Base-by-base conservation (phyloP, 805 yeast species). In the Metschnikowia gelsemii region DNA sequence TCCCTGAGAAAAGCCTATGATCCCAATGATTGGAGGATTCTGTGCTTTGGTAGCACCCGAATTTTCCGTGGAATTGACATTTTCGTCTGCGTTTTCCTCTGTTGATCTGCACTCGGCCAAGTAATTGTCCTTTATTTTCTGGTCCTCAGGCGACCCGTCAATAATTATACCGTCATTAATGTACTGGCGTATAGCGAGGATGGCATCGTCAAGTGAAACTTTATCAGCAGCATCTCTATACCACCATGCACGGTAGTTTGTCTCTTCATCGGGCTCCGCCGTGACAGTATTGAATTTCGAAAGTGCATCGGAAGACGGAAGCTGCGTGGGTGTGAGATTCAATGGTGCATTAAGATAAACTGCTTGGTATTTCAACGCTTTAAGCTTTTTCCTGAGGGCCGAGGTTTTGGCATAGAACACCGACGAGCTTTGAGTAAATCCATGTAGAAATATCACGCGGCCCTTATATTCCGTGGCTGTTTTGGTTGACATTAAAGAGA, bases 1-100 rank as follows among this genome's bases (percentile, higher is more conserved):
- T 47, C 99, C 99, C 62, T 93, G 98, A 8, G 95, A 84, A 60
- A 91, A 91, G 1, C 97, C 98, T 32, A 93, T 64, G 16, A 91
- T 66, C 5, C 98, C 99, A 17, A 83, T 84, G 51, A 87, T 86
- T 1, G 97, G 97, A 14, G 22, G 35, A n/a, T n/a, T n/a, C n/a
- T n/a, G n/a, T n/a, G n/a, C n/a, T n/a, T n/a, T n/a, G n/a, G n/a
- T 17, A 26, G 29, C 17, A 12, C 16, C 8, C 2, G n/a, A 14
- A 12, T 8, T 26, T 26, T 17, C 29, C 29, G 29, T 5, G 5
- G 29, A 8, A 26, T 14, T 34, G 5, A 16, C 33, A 8, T 12
- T 19, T 12, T 11, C 16, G 8, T 27, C 6, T 9, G 21, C 21
- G 2, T 26, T 5, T 3, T n/a, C 22, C 13, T 12, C 38, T 8